These are phyloP conservation scores for Henckelia pumila DNA, from an alignment of 257 asterid species.

Conservation along the genomic window DNA sequence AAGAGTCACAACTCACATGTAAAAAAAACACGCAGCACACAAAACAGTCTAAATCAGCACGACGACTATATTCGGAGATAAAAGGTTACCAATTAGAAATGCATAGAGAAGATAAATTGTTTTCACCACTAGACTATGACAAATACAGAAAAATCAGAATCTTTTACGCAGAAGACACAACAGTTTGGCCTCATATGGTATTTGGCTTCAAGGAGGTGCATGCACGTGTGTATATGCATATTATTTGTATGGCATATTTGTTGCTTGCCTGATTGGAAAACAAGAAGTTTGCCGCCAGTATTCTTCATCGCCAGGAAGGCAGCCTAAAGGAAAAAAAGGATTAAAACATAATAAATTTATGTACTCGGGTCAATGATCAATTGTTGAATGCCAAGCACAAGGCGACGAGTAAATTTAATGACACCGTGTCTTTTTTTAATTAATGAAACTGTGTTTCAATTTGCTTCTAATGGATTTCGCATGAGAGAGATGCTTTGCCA, in stretches of 20 bases:
- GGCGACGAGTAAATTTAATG: conserved; percentile 15
- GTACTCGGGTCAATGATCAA: conserved; percentile 15
- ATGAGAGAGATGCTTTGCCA: conserved; percentile 5
- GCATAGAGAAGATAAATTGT: not conserved
- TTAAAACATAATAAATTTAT: conserved; percentile 5
- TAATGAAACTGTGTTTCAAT: not conserved
- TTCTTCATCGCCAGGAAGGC: conserved; percentile 95
- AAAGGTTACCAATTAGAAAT: not conserved
- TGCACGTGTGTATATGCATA: conserved; percentile 6
- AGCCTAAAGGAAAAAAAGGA: conserved; percentile 54
- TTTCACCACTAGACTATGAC: not conserved
- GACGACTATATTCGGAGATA: not conserved
- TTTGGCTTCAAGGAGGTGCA: conserved; percentile 10
- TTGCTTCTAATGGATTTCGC: conserved; percentile 6
- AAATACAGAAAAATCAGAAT: conserved; percentile 10
- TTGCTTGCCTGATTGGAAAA: conserved; percentile 85
- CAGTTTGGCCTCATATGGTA: conserved; percentile 9
- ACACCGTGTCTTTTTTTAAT: not conserved
- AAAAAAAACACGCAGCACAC: not conserved
- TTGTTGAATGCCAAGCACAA: conserved; percentile 13
- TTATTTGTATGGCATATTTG: conserved; percentile 7
- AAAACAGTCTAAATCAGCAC: not conserved
- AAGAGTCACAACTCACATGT: conserved; percentile 5
- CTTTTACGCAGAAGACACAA: not conserved
- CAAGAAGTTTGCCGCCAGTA: conserved; percentile 96